Conservation (phyloP, 495 filamentous ascomycete genomes). For the Daldinia caldariorum region DNA sequence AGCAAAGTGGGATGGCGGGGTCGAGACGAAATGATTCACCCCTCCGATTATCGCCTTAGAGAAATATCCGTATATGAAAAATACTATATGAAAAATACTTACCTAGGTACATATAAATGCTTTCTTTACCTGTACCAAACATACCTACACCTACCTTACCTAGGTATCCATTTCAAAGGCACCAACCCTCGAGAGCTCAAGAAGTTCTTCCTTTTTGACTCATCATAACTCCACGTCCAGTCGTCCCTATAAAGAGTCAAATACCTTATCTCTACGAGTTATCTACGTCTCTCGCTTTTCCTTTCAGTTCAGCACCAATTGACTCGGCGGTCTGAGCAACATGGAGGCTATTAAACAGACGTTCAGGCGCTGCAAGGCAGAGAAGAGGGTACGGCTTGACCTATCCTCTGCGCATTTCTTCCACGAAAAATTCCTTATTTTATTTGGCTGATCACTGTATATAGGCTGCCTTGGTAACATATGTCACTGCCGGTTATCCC, state of each 20-base stretch:
- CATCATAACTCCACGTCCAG: conserved; percentile 12
- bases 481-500: conserved; percentile 95
- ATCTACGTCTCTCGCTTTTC: conserved; percentile 5
- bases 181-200: background rate
- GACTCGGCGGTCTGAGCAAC: conserved; percentile 18
- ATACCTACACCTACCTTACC: no score
- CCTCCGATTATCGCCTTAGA: conserved; percentile 38
- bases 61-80: conserved; percentile 1
- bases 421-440: background rate
- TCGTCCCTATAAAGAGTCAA: conserved; percentile 19
- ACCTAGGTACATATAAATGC: no score
- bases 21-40: conserved; percentile 9
- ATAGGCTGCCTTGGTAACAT: conserved; percentile 85
- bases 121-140: no score
- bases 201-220: conserved; percentile 7
- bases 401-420: conserved; percentile 23
- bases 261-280: background rate
- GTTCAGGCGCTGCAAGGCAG: conserved; percentile 86
- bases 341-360: conserved; percentile 86
- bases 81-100: no score
- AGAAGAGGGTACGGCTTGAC: conserved; percentile 67
- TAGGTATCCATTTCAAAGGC: background rate
- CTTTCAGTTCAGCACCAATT: conserved; percentile 8
- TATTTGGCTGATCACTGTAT: conserved; percentile 15
- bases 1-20: conserved; percentile 30